Evolutionary conservation across 306 rosid genomes (phyloP), one percentile per base, ranked within the genome.

Genomic region (Aeschynomene evenia): DNA sequence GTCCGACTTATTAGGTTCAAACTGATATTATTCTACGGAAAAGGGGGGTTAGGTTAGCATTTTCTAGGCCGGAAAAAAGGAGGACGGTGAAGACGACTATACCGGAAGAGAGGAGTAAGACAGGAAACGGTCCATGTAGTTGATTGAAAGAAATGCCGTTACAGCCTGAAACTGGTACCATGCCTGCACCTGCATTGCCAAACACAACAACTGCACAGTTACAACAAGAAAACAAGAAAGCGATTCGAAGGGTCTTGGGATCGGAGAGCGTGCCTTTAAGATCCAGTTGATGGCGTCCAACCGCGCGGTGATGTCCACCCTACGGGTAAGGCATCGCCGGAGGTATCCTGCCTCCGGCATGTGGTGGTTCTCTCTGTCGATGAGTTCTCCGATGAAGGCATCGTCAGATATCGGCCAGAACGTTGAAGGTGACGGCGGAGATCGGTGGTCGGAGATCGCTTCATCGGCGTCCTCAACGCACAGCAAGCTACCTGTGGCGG

Each of bases 61-160:
- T 26, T 28, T 28, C 5, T 28, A 1, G 31, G 31, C 31, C 5
- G 0, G 15, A 29, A 40, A 78, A 72, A 31, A 46, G 29, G 31
- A 42, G n/a, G 4, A 7, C 50, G 36, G 29, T 6, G 4, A 2
- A 43, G 62, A 61, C 24, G 62, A 61, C 24, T 21, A 20, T 67
- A 91, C 95, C 85, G 84, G 92, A 26, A 85, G 80, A 29, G 84
- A 65, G 50, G 77, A 40, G 37, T 78, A 43, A 2, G 95, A 86
- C 48, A 91, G 89, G 23, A 88, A 85, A 56, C 96, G 97, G 77
- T 91, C 97, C 2, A 91, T 20, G 77, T 84, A 91, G 78, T 86
- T 88, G 58, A 91, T 81, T 34, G 92, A 67, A 79, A 88, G 97
- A 18, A 80, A 71, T 40, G 97, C 96, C 68, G 96, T 91, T 4